Evolutionary conservation across 306 rosid species (phyloP).

Genomic region (Acacia confusa): DNA sequence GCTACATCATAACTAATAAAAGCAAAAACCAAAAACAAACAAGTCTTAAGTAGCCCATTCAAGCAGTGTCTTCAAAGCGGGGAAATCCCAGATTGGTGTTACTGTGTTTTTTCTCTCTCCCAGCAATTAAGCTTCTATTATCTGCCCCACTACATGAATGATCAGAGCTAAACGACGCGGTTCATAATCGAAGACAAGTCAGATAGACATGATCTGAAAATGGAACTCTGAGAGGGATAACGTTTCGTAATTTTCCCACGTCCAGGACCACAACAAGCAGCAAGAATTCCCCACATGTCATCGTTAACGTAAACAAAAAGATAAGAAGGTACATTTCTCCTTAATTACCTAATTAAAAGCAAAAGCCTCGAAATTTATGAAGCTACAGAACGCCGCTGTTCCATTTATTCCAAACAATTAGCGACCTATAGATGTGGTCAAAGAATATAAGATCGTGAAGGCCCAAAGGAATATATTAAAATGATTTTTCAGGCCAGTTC

Average conservation of each 20-base stretch:
- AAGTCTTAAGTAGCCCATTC: not conserved
- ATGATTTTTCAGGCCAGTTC: not conserved
- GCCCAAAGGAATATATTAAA: constrained; percentile 11
- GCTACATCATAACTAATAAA: no score
- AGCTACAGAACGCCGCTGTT: not conserved
- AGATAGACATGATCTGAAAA: not conserved
- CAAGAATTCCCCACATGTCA: not conserved
- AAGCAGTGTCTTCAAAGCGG: not conserved
- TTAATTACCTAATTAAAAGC: not conserved
- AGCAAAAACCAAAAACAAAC: no score
- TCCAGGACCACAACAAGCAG: not conserved
- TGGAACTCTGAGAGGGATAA: not conserved
- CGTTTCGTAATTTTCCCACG: not conserved
- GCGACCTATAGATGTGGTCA: constrained; percentile 23
- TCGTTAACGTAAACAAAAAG: not conserved
- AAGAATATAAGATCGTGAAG: constrained; percentile 1
- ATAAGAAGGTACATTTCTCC: not conserved
- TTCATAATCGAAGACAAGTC: not conserved
- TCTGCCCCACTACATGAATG: not conserved
- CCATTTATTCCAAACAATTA: constrained; percentile 28
- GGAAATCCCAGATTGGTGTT: not conserved
- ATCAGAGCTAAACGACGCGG: not conserved
- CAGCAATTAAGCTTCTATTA: not conserved
- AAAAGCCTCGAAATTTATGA: not conserved
- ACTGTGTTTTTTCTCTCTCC: not conserved